Evolutionary conservation across 225 moss, liverwort and hornwort genomes (phyloP).

Genomic region (Polytrichum formosum): DNA sequence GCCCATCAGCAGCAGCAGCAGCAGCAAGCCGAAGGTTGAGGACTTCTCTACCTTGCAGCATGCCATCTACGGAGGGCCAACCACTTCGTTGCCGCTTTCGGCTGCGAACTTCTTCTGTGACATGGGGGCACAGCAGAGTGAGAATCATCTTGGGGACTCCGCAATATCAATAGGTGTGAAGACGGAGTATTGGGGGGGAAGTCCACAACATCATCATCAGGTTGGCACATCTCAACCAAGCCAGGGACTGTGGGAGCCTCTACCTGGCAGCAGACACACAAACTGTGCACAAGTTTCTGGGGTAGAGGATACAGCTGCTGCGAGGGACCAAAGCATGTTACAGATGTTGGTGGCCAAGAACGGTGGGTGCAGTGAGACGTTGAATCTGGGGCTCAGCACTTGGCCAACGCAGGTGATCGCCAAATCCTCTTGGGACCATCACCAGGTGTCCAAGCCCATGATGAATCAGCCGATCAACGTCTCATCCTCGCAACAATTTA

Average conservation of each 20-base stretch:
- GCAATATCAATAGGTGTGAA: conserved; percentile 13
- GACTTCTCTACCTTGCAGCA: conserved; percentile 24
- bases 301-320: no score
- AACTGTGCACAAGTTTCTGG: no score
- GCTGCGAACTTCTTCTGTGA: conserved; percentile 8
- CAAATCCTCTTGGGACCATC: conserved; percentile 23
- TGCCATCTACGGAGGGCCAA: conserved; percentile 35
- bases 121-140: conserved; percentile 2
- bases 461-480: conserved; percentile 20
- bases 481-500: conserved; percentile 35
- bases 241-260: conserved; percentile 13
- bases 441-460: conserved; percentile 10
- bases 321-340: no score
- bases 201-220: conserved; percentile 3
- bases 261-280: no score
- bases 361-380: conserved; percentile 10
- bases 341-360: no score
- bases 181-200: conserved; percentile 27
- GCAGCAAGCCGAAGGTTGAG: conserved; percentile 1
- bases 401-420: conserved; percentile 8
- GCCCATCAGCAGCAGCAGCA: not conserved
- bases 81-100: not conserved
- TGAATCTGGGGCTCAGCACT: conserved; percentile 35
- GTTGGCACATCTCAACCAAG: not conserved
- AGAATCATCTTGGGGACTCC: not conserved